phyloP scores from a whole-genome alignment of 2,329 filamentous ascomycete genomes.

The Parafenestella ontariensis region DNA sequence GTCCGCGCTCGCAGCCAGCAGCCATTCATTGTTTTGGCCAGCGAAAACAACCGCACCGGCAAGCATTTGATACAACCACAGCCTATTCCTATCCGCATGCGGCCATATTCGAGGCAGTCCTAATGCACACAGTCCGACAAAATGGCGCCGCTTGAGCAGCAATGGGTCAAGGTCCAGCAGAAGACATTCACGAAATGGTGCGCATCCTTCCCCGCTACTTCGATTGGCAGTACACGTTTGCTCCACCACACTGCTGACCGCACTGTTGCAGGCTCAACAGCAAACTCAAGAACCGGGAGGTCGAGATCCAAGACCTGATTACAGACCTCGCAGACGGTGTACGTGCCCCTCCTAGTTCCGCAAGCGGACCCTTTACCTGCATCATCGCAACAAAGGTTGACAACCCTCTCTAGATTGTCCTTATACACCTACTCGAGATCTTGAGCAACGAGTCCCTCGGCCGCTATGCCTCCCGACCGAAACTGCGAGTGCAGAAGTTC shows the following conservation, averaged over 20 bases:
- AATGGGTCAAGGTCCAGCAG: constrained; percentile 82
- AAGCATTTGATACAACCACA: constrained; percentile 20
- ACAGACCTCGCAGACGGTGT: constrained; percentile 92
- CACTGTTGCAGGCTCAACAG: constrained; percentile 80
- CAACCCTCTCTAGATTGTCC: constrained; percentile 70
- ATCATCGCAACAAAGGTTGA: constrained; percentile 8
- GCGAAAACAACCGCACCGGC: constrained; percentile 34
- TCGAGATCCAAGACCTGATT: constrained; percentile 87
- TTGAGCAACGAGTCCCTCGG: constrained; percentile 93
- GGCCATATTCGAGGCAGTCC: constrained; percentile 14
- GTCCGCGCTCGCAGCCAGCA: constrained; percentile 31
- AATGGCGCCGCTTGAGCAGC: constrained; percentile 63
- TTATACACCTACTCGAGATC: constrained; percentile 97
- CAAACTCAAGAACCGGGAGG: constrained; percentile 79
- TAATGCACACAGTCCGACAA: constrained; percentile 37
- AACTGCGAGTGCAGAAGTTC: constrained; percentile 94
- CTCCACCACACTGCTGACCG: constrained; percentile 29
- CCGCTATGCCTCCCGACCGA: constrained; percentile 94
- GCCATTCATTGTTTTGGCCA: constrained; percentile 40
- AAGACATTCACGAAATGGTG: constrained; percentile 99
- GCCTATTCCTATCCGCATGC: constrained; percentile 34
- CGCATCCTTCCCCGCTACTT: constrained; percentile 36
- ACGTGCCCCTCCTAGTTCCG: constrained; percentile 52
- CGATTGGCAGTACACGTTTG: constrained; percentile 2
- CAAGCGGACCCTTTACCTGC: constrained; percentile 1